Base-by-base conservation (phyloP, 2,329 filamentous ascomycete genomes). In the Elsinoe perseae region DNA sequence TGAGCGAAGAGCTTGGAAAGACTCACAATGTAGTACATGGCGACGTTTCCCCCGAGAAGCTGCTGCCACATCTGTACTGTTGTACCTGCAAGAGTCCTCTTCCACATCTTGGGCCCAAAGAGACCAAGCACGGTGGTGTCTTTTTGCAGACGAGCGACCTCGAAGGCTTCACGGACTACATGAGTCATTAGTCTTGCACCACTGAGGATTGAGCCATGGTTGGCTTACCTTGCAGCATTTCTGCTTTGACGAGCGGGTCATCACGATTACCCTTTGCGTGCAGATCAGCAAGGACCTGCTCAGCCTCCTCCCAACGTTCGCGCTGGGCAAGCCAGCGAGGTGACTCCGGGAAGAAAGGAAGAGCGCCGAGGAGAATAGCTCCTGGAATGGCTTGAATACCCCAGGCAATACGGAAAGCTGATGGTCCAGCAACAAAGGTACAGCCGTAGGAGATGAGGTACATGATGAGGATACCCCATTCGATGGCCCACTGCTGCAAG, bases 401-500 rank as follows among this genome's bases (percentile, higher is more conserved):
- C 81, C 81, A 85, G 2, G 82, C 80, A 48, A 83, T 80, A 7
- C 78, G 77, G 69, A 82, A 85, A 3, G 80, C 79, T 1, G 75
- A 70, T 0, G 72, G 73, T 23, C 76, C 77, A 44, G 77, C 77
- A 36, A 80, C 73, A 61, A 78, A 77, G 1, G 80, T 79, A 10
- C 76, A 77, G 21, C 82, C 82, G 62, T 86, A 86, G 61, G 84
- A 80, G 61, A 86, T 81, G 21, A 61, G 32, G 69, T 79, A 85
- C 61, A 83, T 81, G 48, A 84, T 83, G 14, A 85, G 64, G 55
- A 86, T 84, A 48, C 83, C 84, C 80, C 82, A 85, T 1, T 83
- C 86, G 42, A 87, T 86, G 25, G 82, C 83, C 80, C 82, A 85
- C 66, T 87, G 84, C 63, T 87, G 83, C 2, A 85, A 70, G 1